Evolutionary conservation across 495 filamentous ascomycete species (phyloP), one percentile per base, ranked within the genome.

Genomic region (Penicillium chermesinum): DNA sequence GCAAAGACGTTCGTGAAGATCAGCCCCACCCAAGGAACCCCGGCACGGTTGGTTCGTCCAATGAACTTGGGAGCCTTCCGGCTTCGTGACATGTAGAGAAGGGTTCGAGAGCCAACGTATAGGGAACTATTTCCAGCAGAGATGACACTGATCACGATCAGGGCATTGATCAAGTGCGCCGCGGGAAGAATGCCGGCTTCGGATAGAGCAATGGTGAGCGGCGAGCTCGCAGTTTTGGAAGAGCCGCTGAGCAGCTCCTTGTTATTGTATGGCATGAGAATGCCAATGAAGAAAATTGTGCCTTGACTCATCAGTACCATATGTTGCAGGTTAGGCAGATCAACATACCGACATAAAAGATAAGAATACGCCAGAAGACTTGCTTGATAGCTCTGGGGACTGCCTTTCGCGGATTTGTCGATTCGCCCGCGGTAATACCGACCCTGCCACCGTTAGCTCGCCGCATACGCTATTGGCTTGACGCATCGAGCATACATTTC

Each of bases 141-240:
- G 21, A 86, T 70, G 44, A 82, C 81, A 20, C 84, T 84, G 43
- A 86, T 69, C 19, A 87, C 72, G 58, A 88, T 87, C 46, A 88
- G 75, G 22, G 76, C 83, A 54, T 88, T 88, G 74, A 88, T 84
- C 3, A 88, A 69, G 49, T 85, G 77, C 9, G 80, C 78, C 36
- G 79, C 79, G 53, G 86, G 85, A 50, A 85, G 74, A 55, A 77
- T 77, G 2, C 81, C 83, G 2, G 86, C 87, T 38, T 80, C 72
- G 47, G 77, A 64, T 43, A 86, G 80, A 8, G 86, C 83, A 17
- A 90, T 72, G 2, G 89, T 87, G 51, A 90, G 88, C 6, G 86
- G 87, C 2, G 86, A 89, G 32, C 81, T 83, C 46, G 81, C 72
- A 16, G 75, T 75, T 52, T 76, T 73, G 8, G 71, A 69, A 3